phyloP scores from a whole-genome alignment of 805 yeast genomes.

The Ogataea nitratoaversa region DNA sequence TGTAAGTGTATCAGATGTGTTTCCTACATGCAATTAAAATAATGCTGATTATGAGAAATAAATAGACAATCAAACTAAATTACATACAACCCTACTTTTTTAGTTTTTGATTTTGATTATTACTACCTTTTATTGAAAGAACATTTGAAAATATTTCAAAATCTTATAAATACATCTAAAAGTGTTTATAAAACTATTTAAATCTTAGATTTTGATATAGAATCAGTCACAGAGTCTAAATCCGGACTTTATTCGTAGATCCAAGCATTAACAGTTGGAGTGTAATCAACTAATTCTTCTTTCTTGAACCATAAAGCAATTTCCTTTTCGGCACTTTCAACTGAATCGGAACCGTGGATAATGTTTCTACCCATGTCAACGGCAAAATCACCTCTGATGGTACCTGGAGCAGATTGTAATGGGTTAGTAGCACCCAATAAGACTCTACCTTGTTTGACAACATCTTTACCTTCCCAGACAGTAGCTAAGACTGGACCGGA shows the following conservation, averaged over 20 bases:
- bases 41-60: no score
- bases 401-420: constrained; percentile 94
- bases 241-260: constrained; percentile 72
- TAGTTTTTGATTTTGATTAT: no score
- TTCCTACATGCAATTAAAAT: no score
- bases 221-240: neutral
- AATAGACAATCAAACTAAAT: no score
- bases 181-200: no score
- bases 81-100: no score
- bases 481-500: constrained; percentile 99
- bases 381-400: constrained; percentile 99
- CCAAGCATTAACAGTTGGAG: constrained; percentile 81
- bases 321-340: constrained; percentile 95
- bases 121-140: no score
- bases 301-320: constrained; percentile 96
- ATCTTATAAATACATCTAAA: no score
- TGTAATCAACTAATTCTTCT: constrained; percentile 93
- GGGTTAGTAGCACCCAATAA: constrained; percentile 99
- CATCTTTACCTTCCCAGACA: constrained; percentile 99
- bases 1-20: no score
- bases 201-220: neutral
- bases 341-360: constrained; percentile 99
- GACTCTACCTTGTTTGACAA: constrained; percentile 96
- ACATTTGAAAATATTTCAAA: no score
- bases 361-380: constrained; percentile 99